Evolutionary conservation across 768 basidiomycete genomes (phyloP).

Genomic region (Mrakia hoshinonis): DNA sequence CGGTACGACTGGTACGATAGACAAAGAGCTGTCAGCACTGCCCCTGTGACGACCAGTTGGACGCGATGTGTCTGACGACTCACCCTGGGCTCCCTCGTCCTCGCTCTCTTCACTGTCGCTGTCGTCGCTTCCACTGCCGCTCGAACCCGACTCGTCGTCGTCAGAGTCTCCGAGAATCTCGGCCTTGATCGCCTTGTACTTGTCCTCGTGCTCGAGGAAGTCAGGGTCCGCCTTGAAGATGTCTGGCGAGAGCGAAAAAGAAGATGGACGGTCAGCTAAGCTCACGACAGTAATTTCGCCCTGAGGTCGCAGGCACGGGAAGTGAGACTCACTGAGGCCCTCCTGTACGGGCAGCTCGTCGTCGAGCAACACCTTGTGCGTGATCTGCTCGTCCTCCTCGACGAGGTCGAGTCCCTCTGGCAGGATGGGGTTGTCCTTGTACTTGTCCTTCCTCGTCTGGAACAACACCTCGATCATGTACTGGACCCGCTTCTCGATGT

Average conservation of each 20-base stretch:
- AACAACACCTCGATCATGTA: slow-evolving; percentile 99
- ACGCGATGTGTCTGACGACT: too few relatives aligned
- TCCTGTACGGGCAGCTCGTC: slow-evolving; percentile 92
- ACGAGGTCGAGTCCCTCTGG: slow-evolving; percentile 93
- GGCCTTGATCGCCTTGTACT: slow-evolving; percentile 78
- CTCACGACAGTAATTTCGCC: not conserved
- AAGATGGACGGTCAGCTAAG: not conserved
- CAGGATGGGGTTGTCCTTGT: slow-evolving; percentile 93
- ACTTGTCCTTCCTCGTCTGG: slow-evolving; percentile 98
- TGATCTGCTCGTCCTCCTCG: slow-evolving; percentile 96
- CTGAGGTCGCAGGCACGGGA: not conserved
- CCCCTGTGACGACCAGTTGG: too few relatives aligned
- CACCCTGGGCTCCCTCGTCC: slow-evolving; percentile 43
- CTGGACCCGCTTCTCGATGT: slow-evolving; percentile 90
- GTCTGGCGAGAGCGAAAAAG: slow-evolving; percentile 47
- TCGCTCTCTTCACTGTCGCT: slow-evolving; percentile 43
- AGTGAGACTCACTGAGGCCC: slow-evolving; percentile 64
- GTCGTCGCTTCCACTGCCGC: slow-evolving; percentile 50
- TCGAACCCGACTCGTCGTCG: slow-evolving; percentile 51
- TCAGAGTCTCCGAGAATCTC: slow-evolving; percentile 83
- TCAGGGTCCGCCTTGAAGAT: slow-evolving; percentile 90
- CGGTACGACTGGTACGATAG: slow-evolving; percentile 44
- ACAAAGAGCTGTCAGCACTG: slow-evolving; percentile 24
- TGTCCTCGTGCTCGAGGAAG: slow-evolving; percentile 82
- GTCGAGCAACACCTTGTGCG: slow-evolving; percentile 83